A percentile compares a stretch with the other conserved stretches of the same genome.
phyloP scores from a whole-genome alignment of 805 yeast genomes.

The Saccharomycopsis fermentans region DNA sequence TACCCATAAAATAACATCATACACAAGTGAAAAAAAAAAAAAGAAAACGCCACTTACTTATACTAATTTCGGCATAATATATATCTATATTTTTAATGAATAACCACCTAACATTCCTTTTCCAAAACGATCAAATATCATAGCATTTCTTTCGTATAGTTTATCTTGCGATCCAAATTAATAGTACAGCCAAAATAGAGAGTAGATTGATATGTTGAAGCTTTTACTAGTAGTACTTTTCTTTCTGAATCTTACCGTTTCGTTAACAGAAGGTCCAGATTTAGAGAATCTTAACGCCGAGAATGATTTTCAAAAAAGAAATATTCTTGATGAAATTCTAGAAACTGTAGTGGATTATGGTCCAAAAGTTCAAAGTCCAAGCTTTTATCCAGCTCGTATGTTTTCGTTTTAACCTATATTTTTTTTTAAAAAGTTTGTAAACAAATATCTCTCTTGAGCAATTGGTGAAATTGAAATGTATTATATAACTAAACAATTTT shows the following conservation, averaged over 20 bases:
- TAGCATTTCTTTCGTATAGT: no score
- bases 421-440: not conserved
- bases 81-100: not conserved
- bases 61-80: not conserved
- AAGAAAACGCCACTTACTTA: not conserved
- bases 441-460: not conserved
- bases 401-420: not conserved
- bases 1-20: no score
- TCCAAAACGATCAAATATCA: no score
- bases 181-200: not conserved
- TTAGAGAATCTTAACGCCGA: not conserved
- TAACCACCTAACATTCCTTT: no score
- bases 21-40: not conserved
- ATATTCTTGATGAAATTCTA: conserved; percentile 4
- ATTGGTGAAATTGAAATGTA: no score
- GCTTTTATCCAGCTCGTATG: conserved; percentile 15
- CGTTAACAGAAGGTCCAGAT: not conserved
- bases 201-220: not conserved
- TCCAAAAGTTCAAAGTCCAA: conserved; percentile 2
- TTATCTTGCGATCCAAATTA: no score
- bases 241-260: not conserved
- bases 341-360: conserved; percentile 10
- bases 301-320: not conserved
- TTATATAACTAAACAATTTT: not conserved
- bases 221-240: not conserved